Conservation (phyloP, 208 protist genomes). For the Crithidia bombi region DNA sequence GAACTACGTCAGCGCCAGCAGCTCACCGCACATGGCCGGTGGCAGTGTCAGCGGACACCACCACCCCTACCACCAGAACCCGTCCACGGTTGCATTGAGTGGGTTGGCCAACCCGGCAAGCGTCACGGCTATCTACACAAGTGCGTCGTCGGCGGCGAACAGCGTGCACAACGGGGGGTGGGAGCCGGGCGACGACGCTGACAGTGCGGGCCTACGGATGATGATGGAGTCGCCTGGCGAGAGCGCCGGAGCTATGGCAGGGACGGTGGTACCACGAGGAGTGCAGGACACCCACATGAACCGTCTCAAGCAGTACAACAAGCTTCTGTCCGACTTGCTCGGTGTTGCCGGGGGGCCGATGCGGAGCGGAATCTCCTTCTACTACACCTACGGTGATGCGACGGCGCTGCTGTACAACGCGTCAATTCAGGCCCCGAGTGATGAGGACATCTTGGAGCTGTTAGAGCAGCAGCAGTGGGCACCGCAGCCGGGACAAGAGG, state of each 20-base stretch:
- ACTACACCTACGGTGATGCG: conserved; percentile 66
- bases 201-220: conserved; percentile 3
- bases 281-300: conserved; percentile 32
- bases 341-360: conserved; percentile 44
- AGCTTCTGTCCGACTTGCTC: conserved; percentile 43
- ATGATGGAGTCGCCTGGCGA: conserved; percentile 26
- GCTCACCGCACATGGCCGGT: background rate
- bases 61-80: background rate
- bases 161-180: background rate
- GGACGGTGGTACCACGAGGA: background rate
- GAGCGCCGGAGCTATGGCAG: background rate
- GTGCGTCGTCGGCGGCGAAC: background rate
- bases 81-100: background rate
- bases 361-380: conserved; percentile 50
- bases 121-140: background rate
- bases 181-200: background rate
- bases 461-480: conserved; percentile 29
- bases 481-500: conserved; percentile 6
- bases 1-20: background rate
- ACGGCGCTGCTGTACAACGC: conserved; percentile 62
- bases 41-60: background rate
- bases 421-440: conserved; percentile 42
- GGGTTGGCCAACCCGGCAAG: background rate
- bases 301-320: conserved; percentile 38
- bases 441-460: conserved; percentile 46